Evolutionary conservation across 73 alveolate genomes (phyloP), one percentile per base, ranked within the genome.

Genomic region (Paramecium biaurelia): DNA sequence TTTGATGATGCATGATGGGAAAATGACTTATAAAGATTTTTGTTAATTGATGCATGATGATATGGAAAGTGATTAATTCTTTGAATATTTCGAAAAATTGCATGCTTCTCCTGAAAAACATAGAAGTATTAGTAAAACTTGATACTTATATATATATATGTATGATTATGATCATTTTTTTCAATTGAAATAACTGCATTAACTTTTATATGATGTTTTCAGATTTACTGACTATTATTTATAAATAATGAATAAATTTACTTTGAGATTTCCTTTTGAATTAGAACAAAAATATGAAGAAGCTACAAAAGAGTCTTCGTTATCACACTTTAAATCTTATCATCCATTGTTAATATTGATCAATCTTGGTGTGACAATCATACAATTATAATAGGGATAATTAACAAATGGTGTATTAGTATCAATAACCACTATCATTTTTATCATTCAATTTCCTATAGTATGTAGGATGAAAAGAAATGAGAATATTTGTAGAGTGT

Each of bases 1-100:
- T 15, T 10, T 72, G 26, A 35, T 35, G 86, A 34, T 35, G 7
- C 56, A 72, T 15, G 86, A 72, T 72, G 86, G 86, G 30, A 34
- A 72, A 72, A 34, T 72, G 58, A n/a, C 38, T 8, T 72, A 28
- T 72, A 72, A 72, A 72, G 86, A 72, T n/a, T 72, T 72, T 18
- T 72, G 86, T 37, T 42, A 35, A 7, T 35, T 72, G 21, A 72
- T 72, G 86, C 86, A 72, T 72, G 86, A 38, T 35, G 86, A 72
- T 14, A 72, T 72, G 86, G 56, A 72, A 3, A 72, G 58, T 72
- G 86, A 72, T 72, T 32, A 72, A 38, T 72, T 72, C 45, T 72
- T 72, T 38, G 58, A 72, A n/a, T 37, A 72, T 72, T 72, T 72
- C 34, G 86, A 72, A 72, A 35, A 14, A 10, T 10, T 72, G 35